phyloP scores from a whole-genome alignment of 805 yeast species.

The Starmera caribaea region DNA sequence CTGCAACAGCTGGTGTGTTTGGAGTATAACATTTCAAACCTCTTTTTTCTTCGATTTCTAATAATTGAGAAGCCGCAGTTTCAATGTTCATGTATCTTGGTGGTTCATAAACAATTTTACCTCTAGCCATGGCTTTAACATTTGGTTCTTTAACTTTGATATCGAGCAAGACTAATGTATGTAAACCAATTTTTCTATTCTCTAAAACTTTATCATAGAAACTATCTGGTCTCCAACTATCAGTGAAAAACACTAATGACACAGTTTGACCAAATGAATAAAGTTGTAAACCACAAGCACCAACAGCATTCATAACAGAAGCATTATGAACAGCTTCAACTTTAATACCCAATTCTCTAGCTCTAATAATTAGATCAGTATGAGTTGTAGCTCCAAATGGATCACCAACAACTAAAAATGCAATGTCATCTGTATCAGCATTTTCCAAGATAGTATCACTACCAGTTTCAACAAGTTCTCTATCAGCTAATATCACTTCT shows the following conservation, averaged over 20 bases:
- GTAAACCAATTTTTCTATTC: conserved; percentile 84
- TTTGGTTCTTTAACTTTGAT: conserved; percentile 97
- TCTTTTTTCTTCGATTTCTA: conserved; percentile 79
- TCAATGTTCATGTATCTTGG: conserved; percentile 93
- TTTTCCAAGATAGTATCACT: conserved; percentile 72
- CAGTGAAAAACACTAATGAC: conserved; percentile 94
- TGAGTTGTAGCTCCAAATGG: conserved; percentile 98
- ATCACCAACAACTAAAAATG: conserved; percentile 94
- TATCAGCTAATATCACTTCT: conserved; percentile 79
- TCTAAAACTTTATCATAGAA: conserved; percentile 86
- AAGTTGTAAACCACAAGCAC: conserved; percentile 93
- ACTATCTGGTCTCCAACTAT: conserved; percentile 92
- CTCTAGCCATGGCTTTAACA: conserved; percentile 87
- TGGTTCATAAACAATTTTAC: conserved; percentile 87
- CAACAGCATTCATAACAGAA: conserved; percentile 96
- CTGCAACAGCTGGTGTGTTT: conserved; percentile 87
- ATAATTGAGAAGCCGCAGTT: conserved; percentile 79
- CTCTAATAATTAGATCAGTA: conserved; percentile 86
- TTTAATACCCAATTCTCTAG: conserved; percentile 70
- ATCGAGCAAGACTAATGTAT: conserved; percentile 79
- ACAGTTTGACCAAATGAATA: conserved; percentile 96
- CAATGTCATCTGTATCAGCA: conserved; percentile 77
- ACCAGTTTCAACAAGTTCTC: conserved; percentile 89
- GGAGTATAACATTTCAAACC: conserved; percentile 72
- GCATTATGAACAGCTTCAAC: conserved; percentile 90